Evolutionary conservation across 176 grass and related monocot genomes (phyloP), one percentile per base, ranked within the genome.

Genomic region (Triticum turgidum): DNA sequence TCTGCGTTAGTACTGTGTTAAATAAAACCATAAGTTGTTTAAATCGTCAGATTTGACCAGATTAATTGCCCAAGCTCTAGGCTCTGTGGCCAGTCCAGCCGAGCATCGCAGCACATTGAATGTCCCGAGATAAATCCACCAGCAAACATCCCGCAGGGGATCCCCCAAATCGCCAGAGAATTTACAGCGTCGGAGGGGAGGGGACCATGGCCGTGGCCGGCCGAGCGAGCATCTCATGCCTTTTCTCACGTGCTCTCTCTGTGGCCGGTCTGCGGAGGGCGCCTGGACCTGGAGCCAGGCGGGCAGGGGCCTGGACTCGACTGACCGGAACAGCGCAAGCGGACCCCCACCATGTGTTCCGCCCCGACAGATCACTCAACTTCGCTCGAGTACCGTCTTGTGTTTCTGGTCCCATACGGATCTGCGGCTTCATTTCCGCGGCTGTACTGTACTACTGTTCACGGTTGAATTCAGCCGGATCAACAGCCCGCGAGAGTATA

Each of bases 181-280:
- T 75, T 85, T 66, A 80, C 82, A 89, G 82, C 78, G 72, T 49
- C 15, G 76, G 67, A 9, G 21, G 22, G 61, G 70, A 73, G 70
- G 56, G 15, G 68, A 20, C 70, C 70, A 27, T 47, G n/a, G 34
- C 4, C 34, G 34, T 35, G 34, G 24, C 37, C n/a, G 75, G 73
- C 14, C 80, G 72, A 54, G 54, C 80, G 24, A 17, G 78, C 71
- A 18, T 49, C 71, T 65, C 89, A 80, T 68, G 30, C 49, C 89
- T 68, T 87, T 73, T 84, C 75, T 84, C 75, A 80, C 49, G 49
- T 52, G 49, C 49, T 17, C 49, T 2, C 49, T 0, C 49, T 52
- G 49, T 52, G 49, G 49, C 15, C 49, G 5, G 49, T 14, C 49
- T 79, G 80, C 78, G 67, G 21, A 5, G 37, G 5, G 70, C 41